Percentiles rank a stretch among this genome's conserved stretches.
These are phyloP conservation scores for Glycine soja DNA, from an alignment of 306 rosid genomes.

Conservation along the genomic window DNA sequence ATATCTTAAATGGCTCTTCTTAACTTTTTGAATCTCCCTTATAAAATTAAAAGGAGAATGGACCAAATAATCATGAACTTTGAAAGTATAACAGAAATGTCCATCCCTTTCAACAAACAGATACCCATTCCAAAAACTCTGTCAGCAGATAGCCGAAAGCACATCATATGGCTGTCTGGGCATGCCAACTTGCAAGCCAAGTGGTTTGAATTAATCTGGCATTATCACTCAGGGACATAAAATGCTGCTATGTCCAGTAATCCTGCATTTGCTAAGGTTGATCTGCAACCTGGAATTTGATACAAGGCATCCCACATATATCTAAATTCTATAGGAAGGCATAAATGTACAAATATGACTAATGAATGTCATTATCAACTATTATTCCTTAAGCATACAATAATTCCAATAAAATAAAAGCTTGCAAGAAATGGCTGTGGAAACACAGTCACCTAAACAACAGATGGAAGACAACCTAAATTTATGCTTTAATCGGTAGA, in stretches of 20 bases:
- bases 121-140: conserved; percentile 40
- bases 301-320: conserved; percentile 68
- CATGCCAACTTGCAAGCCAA: conserved; percentile 54
- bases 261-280: conserved; percentile 62
- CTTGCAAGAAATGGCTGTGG: conserved; percentile 28
- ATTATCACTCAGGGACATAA: conserved; percentile 54
- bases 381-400: conserved; percentile 28
- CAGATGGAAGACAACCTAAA: conserved; percentile 20
- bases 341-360: conserved; percentile 46
- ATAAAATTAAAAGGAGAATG: conserved; percentile 38
- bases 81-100: conserved; percentile 44
- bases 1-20: conserved; percentile 38
- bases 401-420: conserved; percentile 7
- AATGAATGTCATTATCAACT: conserved; percentile 45
- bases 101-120: conserved; percentile 39
- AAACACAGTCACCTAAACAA: conserved; percentile 37
- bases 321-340: conserved; percentile 60
- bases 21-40: conserved; percentile 42
- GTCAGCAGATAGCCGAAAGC: conserved; percentile 44
- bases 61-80: conserved; percentile 41
- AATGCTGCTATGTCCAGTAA: conserved; percentile 55
- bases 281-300: conserved; percentile 80
- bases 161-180: conserved; percentile 49
- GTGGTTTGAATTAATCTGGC: conserved; percentile 56
- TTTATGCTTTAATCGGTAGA: conserved; percentile 26